These are phyloP conservation scores for Penicillium sclerotigenum DNA, from an alignment of 2,329 filamentous ascomycete genomes.

Conservation along the genomic window DNA sequence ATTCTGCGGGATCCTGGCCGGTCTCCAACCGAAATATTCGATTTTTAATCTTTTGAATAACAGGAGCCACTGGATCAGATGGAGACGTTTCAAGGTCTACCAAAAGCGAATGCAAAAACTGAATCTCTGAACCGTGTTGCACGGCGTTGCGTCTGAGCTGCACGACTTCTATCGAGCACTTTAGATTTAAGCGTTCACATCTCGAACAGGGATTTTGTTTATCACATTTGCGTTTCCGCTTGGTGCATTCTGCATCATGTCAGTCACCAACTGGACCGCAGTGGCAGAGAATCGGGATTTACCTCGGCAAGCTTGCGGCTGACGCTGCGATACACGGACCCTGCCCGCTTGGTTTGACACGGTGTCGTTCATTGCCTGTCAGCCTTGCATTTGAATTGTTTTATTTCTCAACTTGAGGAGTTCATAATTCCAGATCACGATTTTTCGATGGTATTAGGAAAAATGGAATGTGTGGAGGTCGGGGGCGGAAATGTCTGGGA, in stretches of 20 bases:
- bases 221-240: conserved; percentile 27
- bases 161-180: conserved; percentile 26
- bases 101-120: conserved; percentile 24
- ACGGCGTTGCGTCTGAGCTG: conserved; percentile 24
- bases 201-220: conserved; percentile 26
- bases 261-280: conserved; percentile 1
- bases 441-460: not conserved
- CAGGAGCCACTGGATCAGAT: conserved; percentile 1
- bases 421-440: not conserved
- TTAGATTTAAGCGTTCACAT: conserved; percentile 23
- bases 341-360: conserved; percentile 3
- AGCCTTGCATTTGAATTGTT: not conserved
- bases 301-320: conserved; percentile 26
- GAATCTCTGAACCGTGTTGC: conserved; percentile 27
- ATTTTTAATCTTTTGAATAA: conserved; percentile 15
- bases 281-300: conserved; percentile 1
- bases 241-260: conserved; percentile 25
- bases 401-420: not conserved
- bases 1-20: conserved; percentile 8
- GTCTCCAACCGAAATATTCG: conserved; percentile 24
- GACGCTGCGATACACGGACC: conserved; percentile 25
- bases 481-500: not conserved
- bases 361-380: not conserved
- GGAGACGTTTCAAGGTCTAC: conserved; percentile 19
- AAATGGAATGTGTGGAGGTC: not conserved